Evolutionary conservation across 163 green algal genomes (phyloP).

Genomic region (Volvox carteri): DNA sequence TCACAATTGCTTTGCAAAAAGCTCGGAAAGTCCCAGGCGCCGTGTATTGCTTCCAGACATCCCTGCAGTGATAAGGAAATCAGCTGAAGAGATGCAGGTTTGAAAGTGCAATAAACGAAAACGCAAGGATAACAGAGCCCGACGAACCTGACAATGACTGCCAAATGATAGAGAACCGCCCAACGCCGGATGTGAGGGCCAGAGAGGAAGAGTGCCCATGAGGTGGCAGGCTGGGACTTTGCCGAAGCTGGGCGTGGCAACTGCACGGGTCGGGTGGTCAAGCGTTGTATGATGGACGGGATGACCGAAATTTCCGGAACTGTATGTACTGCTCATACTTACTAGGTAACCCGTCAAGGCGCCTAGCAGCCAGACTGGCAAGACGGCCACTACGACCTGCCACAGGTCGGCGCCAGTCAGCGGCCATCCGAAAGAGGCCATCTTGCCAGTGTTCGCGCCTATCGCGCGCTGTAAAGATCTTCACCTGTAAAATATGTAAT

Average conservation of each 20-base stretch:
- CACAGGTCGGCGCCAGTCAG: slow-evolving; percentile 14
- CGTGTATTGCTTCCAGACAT: slow-evolving; percentile 80
- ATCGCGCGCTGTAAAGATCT: not conserved
- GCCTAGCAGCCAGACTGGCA: slow-evolving; percentile 64
- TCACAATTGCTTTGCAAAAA: slow-evolving; percentile 67
- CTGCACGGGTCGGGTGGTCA: slow-evolving; percentile 37
- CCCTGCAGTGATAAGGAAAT: slow-evolving; percentile 69
- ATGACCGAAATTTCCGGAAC: not conserved
- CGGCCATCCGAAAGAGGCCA: slow-evolving; percentile 25
- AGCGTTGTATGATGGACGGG: not conserved
- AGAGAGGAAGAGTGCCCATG: slow-evolving; percentile 37
- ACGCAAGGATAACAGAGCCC: too few relatives aligned
- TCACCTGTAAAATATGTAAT: not conserved
- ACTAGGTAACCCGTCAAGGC: slow-evolving; percentile 55
- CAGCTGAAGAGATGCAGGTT: too few relatives aligned
- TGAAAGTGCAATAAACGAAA: too few relatives aligned
- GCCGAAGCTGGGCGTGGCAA: slow-evolving; percentile 46
- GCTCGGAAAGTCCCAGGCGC: slow-evolving; percentile 78
- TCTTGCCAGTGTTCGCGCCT: not conserved
- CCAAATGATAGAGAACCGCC: slow-evolving; percentile 55
- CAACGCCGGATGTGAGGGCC: slow-evolving; percentile 50
- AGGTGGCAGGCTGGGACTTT: slow-evolving; percentile 17
- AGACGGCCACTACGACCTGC: slow-evolving; percentile 38
- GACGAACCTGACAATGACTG: slow-evolving; percentile 60
- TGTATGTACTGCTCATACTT: not conserved